phyloP scores from a whole-genome alignment of 2,329 filamentous ascomycete genomes.

The Pyrenophora graminea region DNA sequence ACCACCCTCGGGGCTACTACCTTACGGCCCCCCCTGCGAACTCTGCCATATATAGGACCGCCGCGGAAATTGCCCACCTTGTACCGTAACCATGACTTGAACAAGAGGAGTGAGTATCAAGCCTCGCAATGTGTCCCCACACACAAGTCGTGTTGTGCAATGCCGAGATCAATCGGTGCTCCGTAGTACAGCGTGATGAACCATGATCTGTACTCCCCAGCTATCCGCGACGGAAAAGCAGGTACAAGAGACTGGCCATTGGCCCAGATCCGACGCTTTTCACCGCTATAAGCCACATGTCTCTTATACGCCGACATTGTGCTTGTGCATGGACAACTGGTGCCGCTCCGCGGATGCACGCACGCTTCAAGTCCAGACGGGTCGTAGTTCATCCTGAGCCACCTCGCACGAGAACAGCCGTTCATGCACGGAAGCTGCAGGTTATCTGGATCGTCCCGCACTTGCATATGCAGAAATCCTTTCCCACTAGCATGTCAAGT shows the following conservation, averaged over 20 bases:
- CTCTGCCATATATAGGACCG: not conserved
- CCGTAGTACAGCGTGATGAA: not conserved
- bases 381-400: not conserved
- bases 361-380: not conserved
- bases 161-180: not conserved
- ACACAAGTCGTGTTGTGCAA: not conserved
- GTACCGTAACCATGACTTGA: not conserved
- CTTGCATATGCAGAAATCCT: slow-evolving; percentile 22
- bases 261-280: not conserved
- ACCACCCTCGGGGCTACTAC: too few relatives aligned
- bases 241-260: not conserved
- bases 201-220: slow-evolving; percentile 5
- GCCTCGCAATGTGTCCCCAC: too few relatives aligned
- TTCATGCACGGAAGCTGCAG: slow-evolving; percentile 22
- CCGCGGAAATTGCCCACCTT: not conserved
- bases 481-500: not conserved
- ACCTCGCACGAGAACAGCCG: slow-evolving; percentile 10
- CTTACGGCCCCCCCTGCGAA: too few relatives aligned
- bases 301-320: not conserved
- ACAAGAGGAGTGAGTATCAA: too few relatives aligned
- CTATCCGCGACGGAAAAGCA: slow-evolving; percentile 1
- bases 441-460: slow-evolving; percentile 25
- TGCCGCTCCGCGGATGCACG: not conserved
- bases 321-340: not conserved
- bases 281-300: slow-evolving; percentile 6